Conservation (phyloP, 148 eudicot species). For the Polygonum aviculare region DNA sequence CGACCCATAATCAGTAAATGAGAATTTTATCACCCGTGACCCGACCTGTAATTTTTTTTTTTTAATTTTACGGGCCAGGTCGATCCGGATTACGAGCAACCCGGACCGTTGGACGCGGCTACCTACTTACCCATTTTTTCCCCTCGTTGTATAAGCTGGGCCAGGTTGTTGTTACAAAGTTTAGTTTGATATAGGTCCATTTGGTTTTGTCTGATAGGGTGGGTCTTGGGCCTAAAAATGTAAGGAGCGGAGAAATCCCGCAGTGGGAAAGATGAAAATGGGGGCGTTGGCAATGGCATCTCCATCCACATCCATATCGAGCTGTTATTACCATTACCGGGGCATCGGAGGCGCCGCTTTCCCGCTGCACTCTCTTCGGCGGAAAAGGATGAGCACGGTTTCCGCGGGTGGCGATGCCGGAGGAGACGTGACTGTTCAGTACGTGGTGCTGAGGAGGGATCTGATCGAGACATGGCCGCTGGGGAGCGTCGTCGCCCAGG, state of each 20-base stretch:
- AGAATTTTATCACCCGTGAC: too few relatives aligned
- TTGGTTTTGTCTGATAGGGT: not conserved
- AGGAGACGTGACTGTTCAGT: slow-evolving; percentile 61
- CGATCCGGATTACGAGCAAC: too few relatives aligned
- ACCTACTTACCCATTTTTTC: too few relatives aligned
- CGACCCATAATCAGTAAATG: too few relatives aligned
- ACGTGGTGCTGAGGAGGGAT: slow-evolving; percentile 75
- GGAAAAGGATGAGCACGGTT: not conserved
- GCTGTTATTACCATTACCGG: not conserved
- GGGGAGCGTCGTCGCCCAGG: slow-evolving; percentile 77
- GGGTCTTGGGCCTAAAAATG: not conserved
- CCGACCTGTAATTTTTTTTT: too few relatives aligned
- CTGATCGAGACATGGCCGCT: slow-evolving; percentile 72
- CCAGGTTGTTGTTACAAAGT: not conserved
- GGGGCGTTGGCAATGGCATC: not conserved
- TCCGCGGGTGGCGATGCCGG: slow-evolving; percentile 8
- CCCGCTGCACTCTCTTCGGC: not conserved
- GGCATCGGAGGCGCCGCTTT: not conserved
- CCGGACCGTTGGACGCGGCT: too few relatives aligned
- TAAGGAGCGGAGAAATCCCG: not conserved
- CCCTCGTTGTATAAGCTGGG: not conserved
- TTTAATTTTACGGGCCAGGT: too few relatives aligned
- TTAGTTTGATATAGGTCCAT: not conserved
- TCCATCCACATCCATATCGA: not conserved
- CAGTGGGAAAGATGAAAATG: not conserved